Evolutionary conservation across 306 rosid species (phyloP).

Genomic region (Prunus padus): DNA sequence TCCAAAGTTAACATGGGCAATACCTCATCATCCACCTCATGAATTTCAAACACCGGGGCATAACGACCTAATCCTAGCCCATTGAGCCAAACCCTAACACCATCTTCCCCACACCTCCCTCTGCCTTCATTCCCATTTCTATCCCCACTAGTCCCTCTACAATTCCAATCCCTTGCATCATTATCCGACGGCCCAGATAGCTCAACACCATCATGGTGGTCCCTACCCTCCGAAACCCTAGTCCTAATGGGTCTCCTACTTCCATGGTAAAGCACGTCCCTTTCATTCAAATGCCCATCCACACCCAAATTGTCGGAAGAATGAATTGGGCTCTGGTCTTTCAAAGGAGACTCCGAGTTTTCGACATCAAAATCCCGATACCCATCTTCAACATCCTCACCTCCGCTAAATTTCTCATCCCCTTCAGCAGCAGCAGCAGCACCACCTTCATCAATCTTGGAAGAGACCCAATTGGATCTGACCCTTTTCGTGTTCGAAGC

Average conservation of each 20-base stretch:
- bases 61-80: constrained; percentile 86
- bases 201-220: constrained; percentile 67
- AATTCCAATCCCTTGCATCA: constrained; percentile 67
- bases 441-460: constrained; percentile 63
- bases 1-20: constrained; percentile 82
- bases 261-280: constrained; percentile 49
- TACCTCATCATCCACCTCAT: constrained; percentile 93
- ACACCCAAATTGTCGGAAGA: constrained; percentile 73
- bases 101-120: constrained; percentile 71
- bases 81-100: constrained; percentile 87
- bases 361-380: constrained; percentile 72
- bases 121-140: constrained; percentile 57
- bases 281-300: constrained; percentile 61
- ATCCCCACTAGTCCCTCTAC: constrained; percentile 44
- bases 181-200: constrained; percentile 80
- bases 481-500: constrained; percentile 61
- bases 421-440: constrained; percentile 31
- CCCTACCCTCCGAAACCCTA: constrained; percentile 65
- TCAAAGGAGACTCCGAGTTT: constrained; percentile 71
- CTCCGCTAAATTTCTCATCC: constrained; percentile 68
- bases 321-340: constrained; percentile 65
- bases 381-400: constrained; percentile 68
- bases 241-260: constrained; percentile 58
- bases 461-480: constrained; percentile 84
- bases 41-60: constrained; percentile 89